Conservation (phyloP, 1,139 yeast genomes). For the Zygoascus hellenicus region DNA sequence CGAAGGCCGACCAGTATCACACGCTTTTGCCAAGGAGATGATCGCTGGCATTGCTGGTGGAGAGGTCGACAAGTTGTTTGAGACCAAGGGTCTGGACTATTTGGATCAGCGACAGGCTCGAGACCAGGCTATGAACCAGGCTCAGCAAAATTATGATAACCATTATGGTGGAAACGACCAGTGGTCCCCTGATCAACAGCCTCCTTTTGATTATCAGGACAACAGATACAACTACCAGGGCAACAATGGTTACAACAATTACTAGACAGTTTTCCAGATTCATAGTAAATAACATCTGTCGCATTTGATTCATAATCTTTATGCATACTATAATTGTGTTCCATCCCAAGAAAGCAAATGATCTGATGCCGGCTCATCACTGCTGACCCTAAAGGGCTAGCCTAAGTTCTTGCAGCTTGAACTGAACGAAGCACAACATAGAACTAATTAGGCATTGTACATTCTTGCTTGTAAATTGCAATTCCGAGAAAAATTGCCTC, state of each 20-base stretch:
- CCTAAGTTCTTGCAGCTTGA: too few species aligned
- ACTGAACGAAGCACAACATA: too few species aligned
- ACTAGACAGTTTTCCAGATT: too few species aligned
- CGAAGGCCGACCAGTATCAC: conserved; percentile 29
- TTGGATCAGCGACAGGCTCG: conserved; percentile 38
- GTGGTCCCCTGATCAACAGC: conserved; percentile 23
- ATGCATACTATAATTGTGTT: too few species aligned
- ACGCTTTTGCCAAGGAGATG: conserved; percentile 26
- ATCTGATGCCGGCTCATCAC: too few species aligned
- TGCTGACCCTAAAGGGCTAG: too few species aligned
- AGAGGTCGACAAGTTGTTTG: conserved; percentile 31
- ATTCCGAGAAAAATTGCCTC: too few species aligned
- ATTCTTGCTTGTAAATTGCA: too few species aligned
- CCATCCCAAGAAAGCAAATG: too few species aligned
- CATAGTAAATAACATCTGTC: too few species aligned
- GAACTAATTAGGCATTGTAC: too few species aligned
- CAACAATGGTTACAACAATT: not conserved
- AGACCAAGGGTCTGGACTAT: conserved; percentile 29
- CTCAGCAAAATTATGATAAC: conserved; percentile 25
- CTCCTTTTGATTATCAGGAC: conserved; percentile 20
- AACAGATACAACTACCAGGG: conserved; percentile 11
- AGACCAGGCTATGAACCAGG: conserved; percentile 23
- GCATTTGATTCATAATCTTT: too few species aligned
- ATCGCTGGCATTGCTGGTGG: conserved; percentile 32
- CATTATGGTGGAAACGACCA: conserved; percentile 28